These are phyloP conservation scores for Penicillium maclennaniae DNA, from an alignment of 495 filamentous ascomycete species.

Conservation along the genomic window DNA sequence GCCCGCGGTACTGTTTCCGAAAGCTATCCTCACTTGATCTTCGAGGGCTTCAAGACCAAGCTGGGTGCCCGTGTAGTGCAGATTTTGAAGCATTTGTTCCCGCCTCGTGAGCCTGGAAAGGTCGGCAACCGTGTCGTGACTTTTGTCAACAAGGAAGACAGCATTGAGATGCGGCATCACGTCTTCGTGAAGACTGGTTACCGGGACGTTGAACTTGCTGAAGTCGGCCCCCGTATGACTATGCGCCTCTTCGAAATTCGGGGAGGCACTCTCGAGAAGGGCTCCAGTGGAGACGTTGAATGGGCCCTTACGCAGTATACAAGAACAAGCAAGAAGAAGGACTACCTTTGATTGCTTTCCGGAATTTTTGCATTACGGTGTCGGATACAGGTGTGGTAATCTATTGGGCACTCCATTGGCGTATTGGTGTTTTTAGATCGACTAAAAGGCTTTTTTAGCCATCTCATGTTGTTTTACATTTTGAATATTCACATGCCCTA, in stretches of 20 bases:
- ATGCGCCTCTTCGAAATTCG: conserved; percentile 95
- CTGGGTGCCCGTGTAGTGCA: conserved; percentile 84
- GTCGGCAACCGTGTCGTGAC: conserved; percentile 86
- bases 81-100: conserved; percentile 92
- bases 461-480: conserved; percentile 9
- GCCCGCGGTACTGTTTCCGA: conserved; percentile 88
- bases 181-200: conserved; percentile 82
- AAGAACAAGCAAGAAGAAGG: conserved; percentile 86
- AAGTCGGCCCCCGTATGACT: conserved; percentile 94
- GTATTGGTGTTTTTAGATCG: conserved; percentile 22
- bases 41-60: conserved; percentile 83
- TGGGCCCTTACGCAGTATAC: conserved; percentile 96
- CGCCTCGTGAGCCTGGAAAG: conserved; percentile 77
- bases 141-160: conserved; percentile 93
- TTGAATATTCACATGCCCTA: conserved; percentile 16
- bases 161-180: conserved; percentile 81
- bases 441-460: conserved; percentile 14
- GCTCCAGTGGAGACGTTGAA: conserved; percentile 90
- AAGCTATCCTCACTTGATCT: conserved; percentile 90
- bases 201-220: conserved; percentile 84
- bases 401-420: conserved; percentile 19
- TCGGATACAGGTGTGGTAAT: conserved; percentile 14
- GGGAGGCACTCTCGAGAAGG: conserved; percentile 85
- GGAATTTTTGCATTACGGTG: conserved; percentile 18
- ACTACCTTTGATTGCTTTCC: conserved; percentile 60